These are phyloP conservation scores for Arthrobotrys conoides DNA, from an alignment of 2,329 filamentous ascomycete genomes.

Conservation along the genomic window DNA sequence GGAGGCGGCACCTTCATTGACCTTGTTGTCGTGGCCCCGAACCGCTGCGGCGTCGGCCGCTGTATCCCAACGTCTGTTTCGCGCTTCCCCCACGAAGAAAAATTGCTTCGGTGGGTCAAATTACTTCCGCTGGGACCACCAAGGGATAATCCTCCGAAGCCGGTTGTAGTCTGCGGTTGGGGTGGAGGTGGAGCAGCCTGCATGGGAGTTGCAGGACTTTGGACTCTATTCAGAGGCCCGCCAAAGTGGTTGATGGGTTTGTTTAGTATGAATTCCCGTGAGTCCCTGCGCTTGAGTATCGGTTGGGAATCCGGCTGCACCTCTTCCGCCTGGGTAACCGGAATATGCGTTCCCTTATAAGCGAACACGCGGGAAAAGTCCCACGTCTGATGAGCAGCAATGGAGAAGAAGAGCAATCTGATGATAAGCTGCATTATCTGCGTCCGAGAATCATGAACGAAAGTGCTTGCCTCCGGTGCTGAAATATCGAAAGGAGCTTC, in stretches of 20 bases:
- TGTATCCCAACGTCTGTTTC: slow-evolving; percentile 42
- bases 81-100: slow-evolving; percentile 44
- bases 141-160: slow-evolving; percentile 54
- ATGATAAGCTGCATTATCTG: slow-evolving; percentile 43
- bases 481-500: slow-evolving; percentile 36
- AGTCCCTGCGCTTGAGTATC: slow-evolving; percentile 22
- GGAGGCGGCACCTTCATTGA: slow-evolving; percentile 52
- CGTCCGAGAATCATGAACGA: background rate
- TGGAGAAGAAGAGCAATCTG: slow-evolving; percentile 43
- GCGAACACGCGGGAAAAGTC: slow-evolving; percentile 42
- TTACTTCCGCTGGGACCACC: slow-evolving; percentile 14
- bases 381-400: slow-evolving; percentile 56
- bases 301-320: background rate
- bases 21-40: slow-evolving; percentile 55
- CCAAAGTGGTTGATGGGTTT: slow-evolving; percentile 38
- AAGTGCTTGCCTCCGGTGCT: background rate
- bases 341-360: slow-evolving; percentile 37
- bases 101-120: slow-evolving; percentile 35
- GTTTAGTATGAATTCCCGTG: slow-evolving; percentile 43
- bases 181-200: slow-evolving; percentile 23
- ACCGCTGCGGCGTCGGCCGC: slow-evolving; percentile 39
- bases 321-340: slow-evolving; percentile 12
- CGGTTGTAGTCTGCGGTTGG: background rate
- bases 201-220: slow-evolving; percentile 7
- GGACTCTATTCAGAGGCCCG: slow-evolving; percentile 12